phyloP scores from a whole-genome alignment of 129 eudicot species.

The Glebionis coronaria region DNA sequence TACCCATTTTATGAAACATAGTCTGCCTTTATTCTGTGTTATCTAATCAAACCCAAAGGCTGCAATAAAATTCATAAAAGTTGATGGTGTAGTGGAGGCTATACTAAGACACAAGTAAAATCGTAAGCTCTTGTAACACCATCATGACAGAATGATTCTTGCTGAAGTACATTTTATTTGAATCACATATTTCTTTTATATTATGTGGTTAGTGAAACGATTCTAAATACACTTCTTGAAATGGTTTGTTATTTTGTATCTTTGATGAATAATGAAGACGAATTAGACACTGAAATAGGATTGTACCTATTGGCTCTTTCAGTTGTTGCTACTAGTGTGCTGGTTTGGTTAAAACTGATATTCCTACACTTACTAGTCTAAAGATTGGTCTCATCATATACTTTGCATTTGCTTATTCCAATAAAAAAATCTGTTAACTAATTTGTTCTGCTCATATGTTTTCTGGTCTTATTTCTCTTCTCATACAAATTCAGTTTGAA shows the following conservation, averaged over 20 bases:
- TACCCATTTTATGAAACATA: no score
- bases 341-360: slow-evolving; percentile 75
- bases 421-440: not conserved
- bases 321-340: slow-evolving; percentile 58
- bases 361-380: slow-evolving; percentile 74
- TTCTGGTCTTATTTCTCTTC: not conserved
- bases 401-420: slow-evolving; percentile 93
- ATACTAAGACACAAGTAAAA: slow-evolving; percentile 76
- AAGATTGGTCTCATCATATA: slow-evolving; percentile 61
- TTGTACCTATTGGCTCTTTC: slow-evolving; percentile 95
- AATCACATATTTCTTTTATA: not conserved
- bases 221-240: not conserved
- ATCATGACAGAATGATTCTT: not conserved
- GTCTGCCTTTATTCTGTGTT: no score
- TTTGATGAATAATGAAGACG: slow-evolving; percentile 65
- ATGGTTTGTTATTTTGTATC: not conserved
- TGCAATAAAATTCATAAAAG: slow-evolving; percentile 78
- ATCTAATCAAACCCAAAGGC: slow-evolving; percentile 82
- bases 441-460: not conserved
- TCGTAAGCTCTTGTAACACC: slow-evolving; percentile 48
- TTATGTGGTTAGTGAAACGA: not conserved
- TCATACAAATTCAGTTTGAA: not conserved
- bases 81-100: slow-evolving; percentile 80
- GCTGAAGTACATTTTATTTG: no score
- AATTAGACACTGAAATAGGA: slow-evolving; percentile 89